Percentiles rank a stretch among this genome's conserved stretches.
phyloP scores from a whole-genome alignment of 805 yeast genomes.

The Torulaspora microellipsoides region DNA sequence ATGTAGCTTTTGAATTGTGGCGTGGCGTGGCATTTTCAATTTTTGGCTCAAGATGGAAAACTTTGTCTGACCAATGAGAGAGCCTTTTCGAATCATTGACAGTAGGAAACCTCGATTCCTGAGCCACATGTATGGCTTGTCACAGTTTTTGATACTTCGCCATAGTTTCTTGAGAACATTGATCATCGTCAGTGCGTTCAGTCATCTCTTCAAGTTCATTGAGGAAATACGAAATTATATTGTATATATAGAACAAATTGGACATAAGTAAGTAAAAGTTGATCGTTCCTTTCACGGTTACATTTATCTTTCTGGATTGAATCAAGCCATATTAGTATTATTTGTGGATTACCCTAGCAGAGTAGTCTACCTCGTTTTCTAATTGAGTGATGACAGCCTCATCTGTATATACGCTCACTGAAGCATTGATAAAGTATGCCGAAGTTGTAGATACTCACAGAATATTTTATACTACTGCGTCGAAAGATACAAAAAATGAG shows the following conservation, averaged over 20 bases:
- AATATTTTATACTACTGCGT: constrained; percentile 23
- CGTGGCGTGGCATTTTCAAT: background rate
- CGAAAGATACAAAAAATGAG: constrained; percentile 16
- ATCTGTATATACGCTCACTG: constrained; percentile 8
- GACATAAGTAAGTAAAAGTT: no score
- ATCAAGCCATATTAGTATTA: background rate
- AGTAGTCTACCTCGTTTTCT: background rate
- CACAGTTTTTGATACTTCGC: background rate
- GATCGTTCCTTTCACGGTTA: background rate
- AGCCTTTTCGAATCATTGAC: no score
- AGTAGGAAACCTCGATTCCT: background rate
- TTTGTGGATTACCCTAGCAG: background rate
- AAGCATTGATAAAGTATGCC: constrained; percentile 15
- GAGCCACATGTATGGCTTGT: constrained; percentile 13
- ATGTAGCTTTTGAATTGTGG: background rate
- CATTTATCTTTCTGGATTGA: background rate
- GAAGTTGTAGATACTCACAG: constrained; percentile 8
- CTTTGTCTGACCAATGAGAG: background rate
- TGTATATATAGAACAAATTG: no score
- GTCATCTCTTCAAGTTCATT: no score
- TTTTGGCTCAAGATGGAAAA: background rate
- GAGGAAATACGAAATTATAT: no score
- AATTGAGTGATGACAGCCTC: constrained; percentile 7
- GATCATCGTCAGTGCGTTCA: no score
- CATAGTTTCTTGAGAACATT: no score